A percentile compares a stretch with the other conserved stretches of the same genome.
These are phyloP conservation scores for Yamadazyma scolyti DNA, from an alignment of 805 yeast species.

Conservation along the genomic window DNA sequence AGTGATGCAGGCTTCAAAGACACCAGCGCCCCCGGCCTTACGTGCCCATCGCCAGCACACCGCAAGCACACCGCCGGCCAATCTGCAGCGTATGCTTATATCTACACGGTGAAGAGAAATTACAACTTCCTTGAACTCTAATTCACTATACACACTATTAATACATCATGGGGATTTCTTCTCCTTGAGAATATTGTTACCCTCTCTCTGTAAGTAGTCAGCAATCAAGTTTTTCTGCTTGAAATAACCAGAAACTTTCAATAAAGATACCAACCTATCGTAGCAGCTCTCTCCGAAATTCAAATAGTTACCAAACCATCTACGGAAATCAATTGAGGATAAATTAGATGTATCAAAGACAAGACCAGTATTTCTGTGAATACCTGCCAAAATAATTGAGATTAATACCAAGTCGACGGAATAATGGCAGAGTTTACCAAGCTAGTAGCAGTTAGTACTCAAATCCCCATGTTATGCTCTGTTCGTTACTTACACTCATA, in stretches of 20 bases:
- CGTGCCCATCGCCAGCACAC: too few species aligned
- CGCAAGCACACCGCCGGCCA: too few species aligned
- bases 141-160: too few species aligned
- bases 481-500: too few species aligned
- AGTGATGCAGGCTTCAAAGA: too few species aligned
- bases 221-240: constrained; percentile 36
- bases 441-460: constrained; percentile 25
- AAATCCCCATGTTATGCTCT: too few species aligned
- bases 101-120: too few species aligned
- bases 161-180: constrained; percentile 10
- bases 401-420: constrained; percentile 74
- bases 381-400: constrained; percentile 81
- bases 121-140: too few species aligned
- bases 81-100: too few species aligned
- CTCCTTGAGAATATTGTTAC: constrained; percentile 18
- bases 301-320: constrained; percentile 51
- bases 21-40: too few species aligned
- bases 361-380: constrained; percentile 79
- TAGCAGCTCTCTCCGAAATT: constrained; percentile 60
- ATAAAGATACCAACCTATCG: constrained; percentile 42
- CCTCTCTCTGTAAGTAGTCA: constrained; percentile 32
- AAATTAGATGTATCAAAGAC: constrained; percentile 49
- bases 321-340: constrained; percentile 44
- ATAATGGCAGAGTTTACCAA: constrained; percentile 67
- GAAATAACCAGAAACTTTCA: constrained; percentile 50